Base-by-base conservation (phyloP, 805 yeast species). In the Ogataea pignaliae region DNA sequence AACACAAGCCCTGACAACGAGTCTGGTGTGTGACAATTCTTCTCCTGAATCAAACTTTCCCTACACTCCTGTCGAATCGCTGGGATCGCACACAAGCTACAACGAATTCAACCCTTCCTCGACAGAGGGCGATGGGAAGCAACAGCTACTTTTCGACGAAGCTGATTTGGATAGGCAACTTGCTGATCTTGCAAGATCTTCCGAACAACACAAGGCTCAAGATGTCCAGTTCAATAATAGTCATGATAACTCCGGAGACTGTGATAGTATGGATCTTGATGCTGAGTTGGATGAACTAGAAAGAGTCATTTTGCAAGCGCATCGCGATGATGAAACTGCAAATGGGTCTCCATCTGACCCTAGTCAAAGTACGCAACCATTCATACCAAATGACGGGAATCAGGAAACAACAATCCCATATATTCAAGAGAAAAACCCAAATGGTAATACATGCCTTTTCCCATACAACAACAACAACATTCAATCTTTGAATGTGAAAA, bases 21-120 rank as follows among this genome's bases (percentile, higher is more conserved):
- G 18, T 9, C 11, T 16, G 21, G 32, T 26, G 11, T 15, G 28
- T 10, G 44, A 44, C 15, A 43, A 39, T 10, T 50, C 53, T 13
- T 47, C 53, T 7, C 56, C 56, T 1, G 53, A 42, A 21, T 47
- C 56, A n/a, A 51, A 41, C 21, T 42, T 48, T 9, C 43, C 56
- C 14, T 54, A 51, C 33, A 54, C 57, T 3, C 57, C 57, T 8
- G 40, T 47, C n/a, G 57, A 54, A n/a, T 50, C 56, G 11, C 15
- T 54, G 11, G 52, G 48, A 16, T 52, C 57, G 0, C 48, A 39
- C 18, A 48, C 57, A 1, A 41, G 44, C 7, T 45, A 36, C 14
- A 40, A 41, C 9, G 53, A 28, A 18, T 21, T 21, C n/a, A 29
- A 15, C 13, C 29, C 36, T 3, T 11, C 15, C 14, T 6, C 14